Evolutionary conservation across 2,329 filamentous ascomycete genomes (phyloP).

Genomic region (Purpureocillium lavendulum): DNA sequence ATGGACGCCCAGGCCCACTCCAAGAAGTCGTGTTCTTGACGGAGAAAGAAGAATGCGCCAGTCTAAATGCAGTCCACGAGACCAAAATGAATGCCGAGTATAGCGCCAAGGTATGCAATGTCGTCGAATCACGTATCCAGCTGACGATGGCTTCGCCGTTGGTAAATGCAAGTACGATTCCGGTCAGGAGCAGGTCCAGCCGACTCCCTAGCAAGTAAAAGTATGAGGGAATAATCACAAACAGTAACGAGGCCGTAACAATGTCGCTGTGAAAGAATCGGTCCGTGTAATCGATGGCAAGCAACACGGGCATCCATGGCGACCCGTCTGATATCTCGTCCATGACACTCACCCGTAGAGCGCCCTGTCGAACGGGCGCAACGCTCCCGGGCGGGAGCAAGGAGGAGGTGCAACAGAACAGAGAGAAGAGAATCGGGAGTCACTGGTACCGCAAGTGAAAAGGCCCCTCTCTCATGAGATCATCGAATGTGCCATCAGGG

Average conservation of each 20-base stretch:
- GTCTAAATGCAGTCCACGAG: neutral
- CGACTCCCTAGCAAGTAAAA: conserved; percentile 11
- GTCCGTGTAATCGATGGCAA: conserved; percentile 12
- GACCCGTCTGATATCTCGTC: conserved; percentile 17
- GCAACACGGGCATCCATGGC: conserved; percentile 11
- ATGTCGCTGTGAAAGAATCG: conserved; percentile 3
- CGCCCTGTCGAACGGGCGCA: no score
- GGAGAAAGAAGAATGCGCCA: neutral
- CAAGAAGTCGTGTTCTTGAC: conserved; percentile 1
- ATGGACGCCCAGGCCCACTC: conserved; percentile 21
- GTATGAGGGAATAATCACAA: conserved; percentile 7
- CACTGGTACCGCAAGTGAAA: neutral
- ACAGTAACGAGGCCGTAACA: neutral
- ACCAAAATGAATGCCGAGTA: neutral
- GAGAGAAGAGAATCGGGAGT: conserved; percentile 1
- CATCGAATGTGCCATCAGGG: conserved; percentile 18
- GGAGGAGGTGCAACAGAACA: conserved; percentile 1
- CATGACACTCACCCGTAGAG: conserved; percentile 9
- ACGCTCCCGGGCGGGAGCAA: conserved; percentile 1
- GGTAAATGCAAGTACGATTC: conserved; percentile 3
- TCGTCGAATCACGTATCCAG: neutral
- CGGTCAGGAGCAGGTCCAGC: conserved; percentile 12
- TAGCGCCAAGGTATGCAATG: neutral
- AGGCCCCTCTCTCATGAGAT: neutral
- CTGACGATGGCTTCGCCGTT: neutral